Conservation (phyloP, 2,329 filamentous ascomycete species). For the Talaromyces sp. region DNA sequence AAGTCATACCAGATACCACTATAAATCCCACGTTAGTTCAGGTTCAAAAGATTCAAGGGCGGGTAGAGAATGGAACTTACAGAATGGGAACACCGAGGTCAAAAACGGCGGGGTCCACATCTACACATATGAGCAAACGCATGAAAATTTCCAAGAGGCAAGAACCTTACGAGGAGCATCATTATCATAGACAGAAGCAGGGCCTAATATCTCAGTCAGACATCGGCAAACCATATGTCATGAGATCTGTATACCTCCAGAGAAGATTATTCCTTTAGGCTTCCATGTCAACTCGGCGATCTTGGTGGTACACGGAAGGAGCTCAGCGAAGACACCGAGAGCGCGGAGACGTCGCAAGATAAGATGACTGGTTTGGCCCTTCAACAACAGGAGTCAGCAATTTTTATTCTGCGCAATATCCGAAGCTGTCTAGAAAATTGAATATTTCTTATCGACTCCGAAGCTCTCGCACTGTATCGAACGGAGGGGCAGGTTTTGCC, state of each 20-base stretch:
- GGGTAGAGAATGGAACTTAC: conserved; percentile 50
- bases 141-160: not conserved
- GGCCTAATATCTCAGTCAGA: conserved; percentile 60
- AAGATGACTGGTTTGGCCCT: conserved; percentile 68
- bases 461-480: not conserved
- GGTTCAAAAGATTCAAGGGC: conserved; percentile 56
- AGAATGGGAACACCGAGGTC: conserved; percentile 51
- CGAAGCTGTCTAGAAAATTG: too few species aligned
- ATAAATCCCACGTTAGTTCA: not conserved
- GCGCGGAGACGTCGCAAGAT: conserved; percentile 72
- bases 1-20: conserved; percentile 3
- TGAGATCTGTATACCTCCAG: not conserved
- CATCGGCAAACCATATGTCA: conserved; percentile 64
- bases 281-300: conserved; percentile 71
- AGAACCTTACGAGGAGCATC: conserved; percentile 60
- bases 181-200: conserved; percentile 76
- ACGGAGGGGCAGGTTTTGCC: not conserved
- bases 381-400: not conserved
- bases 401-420: not conserved
- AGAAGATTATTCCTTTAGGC: conserved; percentile 66
- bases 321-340: conserved; percentile 79
- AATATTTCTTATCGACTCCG: not conserved
- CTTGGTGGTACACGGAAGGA: conserved; percentile 68
- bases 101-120: conserved; percentile 72
- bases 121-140: not conserved